These are phyloP conservation scores for Penicillium waksmanii DNA, from an alignment of 495 filamentous ascomycete species.

Conservation along the genomic window DNA sequence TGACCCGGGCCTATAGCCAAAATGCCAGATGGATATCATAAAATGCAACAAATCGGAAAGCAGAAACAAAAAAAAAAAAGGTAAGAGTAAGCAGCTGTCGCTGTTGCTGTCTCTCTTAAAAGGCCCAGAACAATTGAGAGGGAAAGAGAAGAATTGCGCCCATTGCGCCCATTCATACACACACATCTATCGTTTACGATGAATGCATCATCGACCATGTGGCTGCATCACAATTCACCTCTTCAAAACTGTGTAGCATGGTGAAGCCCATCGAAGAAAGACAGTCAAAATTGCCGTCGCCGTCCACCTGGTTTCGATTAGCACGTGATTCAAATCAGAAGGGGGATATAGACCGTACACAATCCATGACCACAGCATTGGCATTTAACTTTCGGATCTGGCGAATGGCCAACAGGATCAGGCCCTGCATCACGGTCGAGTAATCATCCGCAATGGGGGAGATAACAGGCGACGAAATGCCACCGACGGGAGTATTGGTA, in stretches of 20 bases:
- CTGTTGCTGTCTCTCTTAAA: not conserved
- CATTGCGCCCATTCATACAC: not conserved
- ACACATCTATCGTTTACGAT: slow-evolving; percentile 12
- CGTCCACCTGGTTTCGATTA: slow-evolving; percentile 60
- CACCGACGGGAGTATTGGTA: slow-evolving; percentile 58
- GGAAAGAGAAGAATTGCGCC: slow-evolving; percentile 8
- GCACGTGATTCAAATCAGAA: slow-evolving; percentile 5
- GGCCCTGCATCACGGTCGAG: slow-evolving; percentile 73
- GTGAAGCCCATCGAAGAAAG: slow-evolving; percentile 77
- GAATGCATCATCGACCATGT: slow-evolving; percentile 64
- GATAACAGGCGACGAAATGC: slow-evolving; percentile 81
- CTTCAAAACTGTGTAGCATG: slow-evolving; percentile 76
- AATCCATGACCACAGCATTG: slow-evolving; percentile 71
- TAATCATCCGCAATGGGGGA: slow-evolving; percentile 69
- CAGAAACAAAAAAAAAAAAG: slow-evolving; percentile 11
- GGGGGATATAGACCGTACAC: slow-evolving; percentile 54
- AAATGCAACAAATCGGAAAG: slow-evolving; percentile 17
- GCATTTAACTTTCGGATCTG: slow-evolving; percentile 79
- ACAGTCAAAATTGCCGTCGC: slow-evolving; percentile 71
- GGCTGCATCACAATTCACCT: slow-evolving; percentile 75
- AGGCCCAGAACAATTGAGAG: not conserved
- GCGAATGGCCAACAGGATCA: slow-evolving; percentile 78
- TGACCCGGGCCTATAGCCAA: slow-evolving; percentile 11
- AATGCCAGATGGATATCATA: slow-evolving; percentile 38
- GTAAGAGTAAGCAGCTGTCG: slow-evolving; percentile 4